These are phyloP conservation scores for Eruca vesicaria DNA, from an alignment of 441 rosid species.

Conservation along the genomic window DNA sequence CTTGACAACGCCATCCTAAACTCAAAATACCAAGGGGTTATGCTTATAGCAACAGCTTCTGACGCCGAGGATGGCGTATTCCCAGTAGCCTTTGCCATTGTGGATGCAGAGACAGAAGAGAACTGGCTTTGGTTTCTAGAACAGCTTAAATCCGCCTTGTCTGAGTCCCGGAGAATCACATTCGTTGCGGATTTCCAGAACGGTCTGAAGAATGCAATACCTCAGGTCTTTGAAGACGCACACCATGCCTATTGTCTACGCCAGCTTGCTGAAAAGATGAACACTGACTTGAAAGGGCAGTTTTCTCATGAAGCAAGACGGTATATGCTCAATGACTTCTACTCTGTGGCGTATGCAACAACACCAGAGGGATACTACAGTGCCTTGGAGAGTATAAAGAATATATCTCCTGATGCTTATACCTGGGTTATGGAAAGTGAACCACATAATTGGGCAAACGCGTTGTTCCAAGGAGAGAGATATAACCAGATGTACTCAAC, in stretches of 20 bases:
- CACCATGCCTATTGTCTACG: slow-evolving; percentile 68
- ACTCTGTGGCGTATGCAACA: slow-evolving; percentile 58
- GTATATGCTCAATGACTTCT: slow-evolving; percentile 59
- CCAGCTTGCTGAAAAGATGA: slow-evolving; percentile 65
- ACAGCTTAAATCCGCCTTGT: slow-evolving; percentile 51
- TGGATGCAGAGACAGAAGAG: slow-evolving; percentile 67
- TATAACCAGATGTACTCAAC: slow-evolving; percentile 59
- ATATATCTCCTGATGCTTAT: slow-evolving; percentile 68
- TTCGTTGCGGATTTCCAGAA: slow-evolving; percentile 68
- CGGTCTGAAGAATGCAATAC: slow-evolving; percentile 54
- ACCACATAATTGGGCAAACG: slow-evolving; percentile 75
- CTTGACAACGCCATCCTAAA: slow-evolving; percentile 55
- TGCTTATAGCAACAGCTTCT: slow-evolving; percentile 57
- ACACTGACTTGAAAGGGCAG: slow-evolving; percentile 52
- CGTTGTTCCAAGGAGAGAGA: slow-evolving; percentile 63
- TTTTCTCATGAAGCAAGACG: slow-evolving; percentile 75
- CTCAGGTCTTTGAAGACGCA: slow-evolving; percentile 52
- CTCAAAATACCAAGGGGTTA: slow-evolving; percentile 65
- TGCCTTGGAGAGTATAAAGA: slow-evolving; percentile 53
- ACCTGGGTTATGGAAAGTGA: slow-evolving; percentile 68
- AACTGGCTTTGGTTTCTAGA: slow-evolving; percentile 73
- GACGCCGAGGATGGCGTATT: slow-evolving; percentile 75
- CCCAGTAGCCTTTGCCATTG: slow-evolving; percentile 76
- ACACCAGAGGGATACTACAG: slow-evolving; percentile 49
- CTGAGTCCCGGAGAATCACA: slow-evolving; percentile 47